phyloP scores from a whole-genome alignment of 1,284 basidiomycete species.

The Uromyces viciae-fabae region DNA sequence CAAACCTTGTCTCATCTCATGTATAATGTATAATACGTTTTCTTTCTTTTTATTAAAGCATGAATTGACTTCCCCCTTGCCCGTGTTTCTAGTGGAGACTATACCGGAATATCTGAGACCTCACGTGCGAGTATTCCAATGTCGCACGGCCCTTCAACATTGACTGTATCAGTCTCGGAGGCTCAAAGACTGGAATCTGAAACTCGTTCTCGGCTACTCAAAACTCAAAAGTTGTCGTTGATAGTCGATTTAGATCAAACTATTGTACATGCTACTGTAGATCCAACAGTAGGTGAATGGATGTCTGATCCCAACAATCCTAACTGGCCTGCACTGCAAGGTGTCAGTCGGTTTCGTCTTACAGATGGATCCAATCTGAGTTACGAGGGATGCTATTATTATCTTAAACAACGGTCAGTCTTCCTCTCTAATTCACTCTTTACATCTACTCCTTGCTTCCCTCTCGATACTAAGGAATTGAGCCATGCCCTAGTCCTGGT shows the following conservation, averaged over 20 bases:
- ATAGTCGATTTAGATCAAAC: slow-evolving; percentile 99
- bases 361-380: slow-evolving; percentile 53
- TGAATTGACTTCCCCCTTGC: slow-evolving; percentile 34
- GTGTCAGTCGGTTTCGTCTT: slow-evolving; percentile 25
- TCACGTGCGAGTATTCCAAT: slow-evolving; percentile 76
- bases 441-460: not conserved
- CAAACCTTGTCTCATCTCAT: not conserved
- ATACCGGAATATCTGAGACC: slow-evolving; percentile 75
- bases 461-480: slow-evolving; percentile 26
- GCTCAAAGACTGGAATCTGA: slow-evolving; percentile 81
- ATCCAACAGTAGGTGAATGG: slow-evolving; percentile 97
- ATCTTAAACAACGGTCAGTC: slow-evolving; percentile 85
- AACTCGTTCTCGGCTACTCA: slow-evolving; percentile 71
- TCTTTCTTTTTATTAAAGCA: slow-evolving; percentile 13
- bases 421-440: not conserved
- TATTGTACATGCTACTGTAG: slow-evolving; percentile 96
- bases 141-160: slow-evolving; percentile 62
- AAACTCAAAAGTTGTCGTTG: slow-evolving; percentile 75
- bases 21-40: not conserved
- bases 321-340: slow-evolving; percentile 35
- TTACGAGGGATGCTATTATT: slow-evolving; percentile 78
- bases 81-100: slow-evolving; percentile 65
- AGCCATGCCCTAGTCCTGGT: slow-evolving; percentile 67
- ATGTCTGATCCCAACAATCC: slow-evolving; percentile 64
- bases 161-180: slow-evolving; percentile 61